Conservation (phyloP, 2,329 filamentous ascomycete species). For the Hypomyces rosellus region DNA sequence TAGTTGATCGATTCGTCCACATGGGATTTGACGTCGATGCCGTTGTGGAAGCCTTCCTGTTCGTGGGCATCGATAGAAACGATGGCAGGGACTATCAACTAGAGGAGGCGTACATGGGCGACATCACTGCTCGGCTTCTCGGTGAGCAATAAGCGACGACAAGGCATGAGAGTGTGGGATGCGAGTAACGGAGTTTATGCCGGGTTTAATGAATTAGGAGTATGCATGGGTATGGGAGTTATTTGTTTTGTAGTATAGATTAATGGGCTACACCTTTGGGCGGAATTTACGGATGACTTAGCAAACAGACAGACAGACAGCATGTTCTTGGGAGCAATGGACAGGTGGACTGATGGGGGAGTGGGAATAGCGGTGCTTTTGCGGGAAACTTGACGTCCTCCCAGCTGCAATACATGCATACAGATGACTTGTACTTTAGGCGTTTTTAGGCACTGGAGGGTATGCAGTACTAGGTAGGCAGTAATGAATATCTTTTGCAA, state of each 20-base stretch:
- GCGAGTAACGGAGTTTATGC: not conserved
- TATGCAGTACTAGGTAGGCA: too few species aligned
- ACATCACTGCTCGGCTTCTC: slow-evolving; percentile 78
- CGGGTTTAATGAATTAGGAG: not conserved
- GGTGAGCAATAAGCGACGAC: slow-evolving; percentile 55
- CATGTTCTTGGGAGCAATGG: too few species aligned
- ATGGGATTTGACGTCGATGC: slow-evolving; percentile 89
- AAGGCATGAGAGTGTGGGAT: not conserved
- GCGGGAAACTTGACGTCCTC: not conserved
- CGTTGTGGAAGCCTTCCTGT: slow-evolving; percentile 80
- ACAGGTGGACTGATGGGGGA: not conserved
- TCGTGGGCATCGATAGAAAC: slow-evolving; percentile 73
- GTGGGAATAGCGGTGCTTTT: not conserved
- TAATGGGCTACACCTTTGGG: not conserved
- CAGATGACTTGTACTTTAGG: not conserved
- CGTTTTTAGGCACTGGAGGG: too few species aligned
- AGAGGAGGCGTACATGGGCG: slow-evolving; percentile 86
- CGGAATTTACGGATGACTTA: too few species aligned
- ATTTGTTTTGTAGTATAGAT: not conserved
- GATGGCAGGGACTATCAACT: slow-evolving; percentile 75
- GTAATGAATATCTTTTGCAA: too few species aligned
- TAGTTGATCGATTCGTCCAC: slow-evolving; percentile 75
- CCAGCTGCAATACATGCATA: not conserved
- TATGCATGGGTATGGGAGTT: slow-evolving; percentile 1
- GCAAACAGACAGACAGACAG: too few species aligned